These are phyloP conservation scores for Rhizophora mangle DNA, from an alignment of 345 rosid species.

Conservation along the genomic window DNA sequence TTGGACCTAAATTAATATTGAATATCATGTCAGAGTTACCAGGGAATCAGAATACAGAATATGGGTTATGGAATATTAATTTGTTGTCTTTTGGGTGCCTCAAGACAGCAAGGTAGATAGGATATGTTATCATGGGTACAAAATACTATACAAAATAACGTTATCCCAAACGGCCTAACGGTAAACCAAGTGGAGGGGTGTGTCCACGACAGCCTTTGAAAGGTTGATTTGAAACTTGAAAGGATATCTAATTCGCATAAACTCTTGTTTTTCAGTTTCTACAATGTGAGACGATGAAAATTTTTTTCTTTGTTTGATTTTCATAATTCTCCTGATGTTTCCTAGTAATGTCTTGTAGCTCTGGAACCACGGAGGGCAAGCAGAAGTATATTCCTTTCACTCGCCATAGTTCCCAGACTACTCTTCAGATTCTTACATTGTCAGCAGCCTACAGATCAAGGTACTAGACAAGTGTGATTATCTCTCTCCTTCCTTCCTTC, in stretches of 20 bases:
- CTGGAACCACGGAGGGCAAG: constrained; percentile 93
- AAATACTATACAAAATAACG: too few species aligned
- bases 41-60: too few species aligned
- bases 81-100: too few species aligned
- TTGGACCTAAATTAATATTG: not conserved
- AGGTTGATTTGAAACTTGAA: too few species aligned
- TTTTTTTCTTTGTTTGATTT: constrained; percentile 5
- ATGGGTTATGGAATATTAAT: too few species aligned
- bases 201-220: not conserved
- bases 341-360: constrained; percentile 36
- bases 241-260: too few species aligned
- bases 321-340: not conserved
- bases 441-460: constrained; percentile 94
- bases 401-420: constrained; percentile 63
- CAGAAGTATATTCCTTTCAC: constrained; percentile 87
- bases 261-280: not conserved
- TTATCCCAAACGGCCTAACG: too few species aligned
- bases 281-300: not conserved
- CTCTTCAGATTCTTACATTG: constrained; percentile 70
- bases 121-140: too few species aligned
- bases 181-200: not conserved
- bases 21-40: too few species aligned
- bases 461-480: constrained; percentile 20
- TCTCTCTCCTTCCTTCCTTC: not conserved
- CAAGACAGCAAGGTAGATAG: too few species aligned